Evolutionary conservation across 768 basidiomycete genomes (phyloP).

Genomic region (Omphalotus guepiniiformis): DNA sequence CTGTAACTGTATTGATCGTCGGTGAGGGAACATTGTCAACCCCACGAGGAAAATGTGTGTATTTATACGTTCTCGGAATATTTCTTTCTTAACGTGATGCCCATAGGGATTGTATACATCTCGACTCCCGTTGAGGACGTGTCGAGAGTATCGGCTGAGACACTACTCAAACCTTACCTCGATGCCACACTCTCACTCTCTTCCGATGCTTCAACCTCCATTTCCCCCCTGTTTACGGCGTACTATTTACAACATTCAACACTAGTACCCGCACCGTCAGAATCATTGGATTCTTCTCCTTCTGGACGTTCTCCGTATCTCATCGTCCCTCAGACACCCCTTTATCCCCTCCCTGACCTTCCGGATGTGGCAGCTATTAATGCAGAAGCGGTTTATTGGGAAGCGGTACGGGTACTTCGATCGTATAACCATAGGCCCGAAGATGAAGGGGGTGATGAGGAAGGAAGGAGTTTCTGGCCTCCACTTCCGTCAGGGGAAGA

Average conservation of each 20-base stretch:
- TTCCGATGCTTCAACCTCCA: background rate
- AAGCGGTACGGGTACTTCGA: constrained; percentile 29
- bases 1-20: constrained; percentile 61
- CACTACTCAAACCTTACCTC: constrained; percentile 5
- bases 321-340: constrained; percentile 22
- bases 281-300: background rate
- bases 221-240: background rate
- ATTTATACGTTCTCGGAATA: background rate
- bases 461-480: constrained; percentile 3
- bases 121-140: background rate
- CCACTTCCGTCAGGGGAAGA: background rate
- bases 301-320: too few species aligned
- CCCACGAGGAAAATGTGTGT: constrained; percentile 69
- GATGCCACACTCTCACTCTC: background rate
- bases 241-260: background rate
- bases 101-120: constrained; percentile 20
- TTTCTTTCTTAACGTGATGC: background rate
- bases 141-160: background rate
- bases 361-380: constrained; percentile 52
- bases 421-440: background rate
- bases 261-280: background rate
- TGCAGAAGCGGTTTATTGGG: constrained; percentile 59
- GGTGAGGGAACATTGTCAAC: constrained; percentile 74
- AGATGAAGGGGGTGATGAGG: too few species aligned
- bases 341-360: constrained; percentile 41